Evolutionary conservation across 2,329 filamentous ascomycete species (phyloP).

Genomic region (Colletotrichum agaves): DNA sequence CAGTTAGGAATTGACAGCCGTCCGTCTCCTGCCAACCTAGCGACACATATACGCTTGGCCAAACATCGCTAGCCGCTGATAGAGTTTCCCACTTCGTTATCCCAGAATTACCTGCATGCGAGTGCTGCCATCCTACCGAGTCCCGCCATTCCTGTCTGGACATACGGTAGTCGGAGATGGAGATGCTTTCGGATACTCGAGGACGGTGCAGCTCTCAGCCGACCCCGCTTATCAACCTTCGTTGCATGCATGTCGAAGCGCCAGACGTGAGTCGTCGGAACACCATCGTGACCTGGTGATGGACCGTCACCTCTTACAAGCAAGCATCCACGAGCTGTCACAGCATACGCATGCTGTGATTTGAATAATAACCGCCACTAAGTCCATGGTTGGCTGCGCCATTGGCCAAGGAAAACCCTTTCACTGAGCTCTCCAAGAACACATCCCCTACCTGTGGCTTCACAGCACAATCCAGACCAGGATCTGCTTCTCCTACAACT

Average conservation of each 20-base stretch:
- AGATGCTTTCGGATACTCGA: slow-evolving; percentile 27
- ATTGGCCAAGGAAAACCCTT: neutral
- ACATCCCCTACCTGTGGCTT: neutral
- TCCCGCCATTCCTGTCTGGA: slow-evolving; percentile 30
- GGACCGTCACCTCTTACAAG: neutral
- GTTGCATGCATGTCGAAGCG: slow-evolving; percentile 10
- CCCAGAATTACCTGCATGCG: slow-evolving; percentile 26
- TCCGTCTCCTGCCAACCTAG: neutral
- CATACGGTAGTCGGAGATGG: slow-evolving; percentile 8
- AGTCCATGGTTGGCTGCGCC: neutral
- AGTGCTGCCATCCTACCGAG: slow-evolving; percentile 28
- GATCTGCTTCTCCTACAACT: slow-evolving; percentile 72
- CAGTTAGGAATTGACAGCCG: slow-evolving; percentile 16
- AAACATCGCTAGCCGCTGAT: slow-evolving; percentile 28
- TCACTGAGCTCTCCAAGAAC: neutral
- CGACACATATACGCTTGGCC: slow-evolving; percentile 19
- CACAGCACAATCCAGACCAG: slow-evolving; percentile 47
- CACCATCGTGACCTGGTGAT: slow-evolving; percentile 16
- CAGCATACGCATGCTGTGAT: neutral
- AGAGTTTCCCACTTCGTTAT: slow-evolving; percentile 24
- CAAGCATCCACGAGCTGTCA: neutral
- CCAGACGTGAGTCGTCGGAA: slow-evolving; percentile 20
- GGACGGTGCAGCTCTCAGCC: neutral
- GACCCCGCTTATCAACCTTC: slow-evolving; percentile 33
- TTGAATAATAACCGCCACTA: neutral